phyloP scores from a whole-genome alignment of 1,284 basidiomycete genomes.

The Ceratobasidium sp. region DNA sequence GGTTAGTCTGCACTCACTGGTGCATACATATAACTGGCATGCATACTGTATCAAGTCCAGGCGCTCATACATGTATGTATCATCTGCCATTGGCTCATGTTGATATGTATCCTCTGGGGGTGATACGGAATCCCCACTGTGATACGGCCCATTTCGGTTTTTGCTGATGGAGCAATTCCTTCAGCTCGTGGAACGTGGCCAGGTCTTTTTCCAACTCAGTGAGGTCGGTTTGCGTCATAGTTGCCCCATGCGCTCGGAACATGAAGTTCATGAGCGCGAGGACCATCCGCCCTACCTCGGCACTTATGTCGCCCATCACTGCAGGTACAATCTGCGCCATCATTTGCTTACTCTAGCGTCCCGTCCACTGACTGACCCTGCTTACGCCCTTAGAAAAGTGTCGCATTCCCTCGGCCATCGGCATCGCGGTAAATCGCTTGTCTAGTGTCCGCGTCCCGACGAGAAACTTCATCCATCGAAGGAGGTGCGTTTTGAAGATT shows the following conservation, averaged over 20 bases:
- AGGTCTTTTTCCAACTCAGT: neutral
- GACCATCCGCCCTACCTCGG: neutral
- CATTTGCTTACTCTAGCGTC: conserved; percentile 27
- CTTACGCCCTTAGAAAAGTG: conserved; percentile 17
- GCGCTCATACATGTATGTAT: no score
- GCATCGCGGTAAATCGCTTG: conserved; percentile 3
- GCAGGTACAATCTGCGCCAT: conserved; percentile 5
- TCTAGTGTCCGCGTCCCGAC: neutral
- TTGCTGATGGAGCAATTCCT: no score
- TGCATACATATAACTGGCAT: no score
- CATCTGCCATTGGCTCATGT: no score
- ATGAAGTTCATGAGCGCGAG: conserved; percentile 1
- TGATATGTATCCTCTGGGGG: no score
- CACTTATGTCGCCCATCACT: neutral
- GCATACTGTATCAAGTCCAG: no score
- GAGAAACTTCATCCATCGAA: neutral
- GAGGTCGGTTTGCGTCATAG: conserved; percentile 14
- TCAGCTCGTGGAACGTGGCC: conserved; percentile 8
- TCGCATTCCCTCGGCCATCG: neutral
- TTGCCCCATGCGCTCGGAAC: neutral
- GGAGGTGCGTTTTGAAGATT: conserved; percentile 54
- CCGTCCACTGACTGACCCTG: conserved; percentile 8
- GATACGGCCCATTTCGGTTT: no score
- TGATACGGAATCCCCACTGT: no score
- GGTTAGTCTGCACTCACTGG: no score